Evolutionary conservation across 83 land plant genomes (phyloP).

Genomic region (Isoetes engelmannii): DNA sequence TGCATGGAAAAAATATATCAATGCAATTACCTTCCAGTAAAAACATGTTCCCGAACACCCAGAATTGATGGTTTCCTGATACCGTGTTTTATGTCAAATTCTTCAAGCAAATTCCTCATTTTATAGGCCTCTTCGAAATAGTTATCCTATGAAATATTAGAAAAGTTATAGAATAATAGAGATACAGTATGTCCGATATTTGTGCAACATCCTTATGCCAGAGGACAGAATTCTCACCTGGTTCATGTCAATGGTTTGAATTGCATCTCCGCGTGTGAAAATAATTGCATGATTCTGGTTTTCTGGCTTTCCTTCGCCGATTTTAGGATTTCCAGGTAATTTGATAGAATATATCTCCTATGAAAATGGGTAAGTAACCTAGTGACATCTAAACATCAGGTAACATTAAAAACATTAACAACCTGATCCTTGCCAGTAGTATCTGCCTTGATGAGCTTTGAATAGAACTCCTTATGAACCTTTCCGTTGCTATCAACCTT

Average conservation of each 20-base stretch:
- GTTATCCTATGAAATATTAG: constrained; percentile 9
- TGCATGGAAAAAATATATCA: background rate
- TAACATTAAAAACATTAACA: no score
- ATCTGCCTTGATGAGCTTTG: constrained; percentile 83
- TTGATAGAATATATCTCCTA: constrained; percentile 46
- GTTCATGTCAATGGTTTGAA: constrained; percentile 72
- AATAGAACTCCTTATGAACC: constrained; percentile 55
- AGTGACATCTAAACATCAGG: no score
- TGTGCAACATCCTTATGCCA: background rate
- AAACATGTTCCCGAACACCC: constrained; percentile 43
- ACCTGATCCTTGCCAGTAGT: constrained; percentile 76
- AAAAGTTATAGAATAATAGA: constrained; percentile 4
- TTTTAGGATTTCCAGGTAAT: constrained; percentile 45
- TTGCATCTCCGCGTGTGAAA: constrained; percentile 63
- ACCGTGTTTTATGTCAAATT: constrained; percentile 18
- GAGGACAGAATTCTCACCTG: constrained; percentile 33
- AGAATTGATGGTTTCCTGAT: constrained; percentile 29
- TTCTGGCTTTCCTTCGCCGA: constrained; percentile 80
- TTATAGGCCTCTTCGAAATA: constrained; percentile 26
- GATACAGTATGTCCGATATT: background rate
- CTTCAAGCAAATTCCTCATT: constrained; percentile 29
- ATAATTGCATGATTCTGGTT: constrained; percentile 71
- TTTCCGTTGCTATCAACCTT: constrained; percentile 49
- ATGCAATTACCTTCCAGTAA: constrained; percentile 36
- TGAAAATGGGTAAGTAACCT: background rate